Base-by-base conservation (phyloP, 2,329 filamentous ascomycete genomes). In the Apiospora koreana region DNA sequence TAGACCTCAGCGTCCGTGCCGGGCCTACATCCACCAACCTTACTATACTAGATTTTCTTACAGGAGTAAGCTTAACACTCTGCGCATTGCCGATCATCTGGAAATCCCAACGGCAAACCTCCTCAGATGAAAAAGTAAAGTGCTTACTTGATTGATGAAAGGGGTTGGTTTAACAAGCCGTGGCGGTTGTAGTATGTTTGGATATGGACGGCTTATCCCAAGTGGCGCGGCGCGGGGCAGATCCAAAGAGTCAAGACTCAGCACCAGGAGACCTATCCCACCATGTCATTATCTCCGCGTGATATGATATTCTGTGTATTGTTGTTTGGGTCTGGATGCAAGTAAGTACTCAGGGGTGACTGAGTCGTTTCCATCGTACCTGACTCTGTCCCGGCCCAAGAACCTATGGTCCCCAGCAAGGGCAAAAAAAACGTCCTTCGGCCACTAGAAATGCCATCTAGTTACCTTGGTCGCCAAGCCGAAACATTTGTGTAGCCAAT, bases 401-500 rank as follows among this genome's bases (percentile, higher is more conserved):
- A 38, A 35, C 21, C 54, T n/a, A 62, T 62, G 54, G 54, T n/a
- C 54, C 31, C 54, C 31, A n/a, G 54, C 16, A 35, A 21, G 16
- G 31, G 25, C 5, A 21, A 10, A 21, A 35, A 21, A 35, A 8
- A 58, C 8, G 35, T 62, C 54, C 21, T 18, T 62, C 54, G 23
- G 31, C 54, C 54, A 54, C 48, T 54, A 54, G 25, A 14, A 54
- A 46, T 25, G 25, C 12, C 7, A 25, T 62, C 31, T 62, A 38
- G 54, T 38, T 31, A 21, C 31, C 69, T 73, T 65, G 72, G 73
- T 70, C 74, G 74, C 76, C 74, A 76, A 74, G 76, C 75, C 79
- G 79, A 81, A 80, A 81, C 80, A 78, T 35, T 23, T 31, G 41
- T 35, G 16, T 16, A 67, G 25, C 65, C 65, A 62, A 62, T 62